phyloP scores from a whole-genome alignment of 306 rosid species.

The Potentilla sterilis region DNA sequence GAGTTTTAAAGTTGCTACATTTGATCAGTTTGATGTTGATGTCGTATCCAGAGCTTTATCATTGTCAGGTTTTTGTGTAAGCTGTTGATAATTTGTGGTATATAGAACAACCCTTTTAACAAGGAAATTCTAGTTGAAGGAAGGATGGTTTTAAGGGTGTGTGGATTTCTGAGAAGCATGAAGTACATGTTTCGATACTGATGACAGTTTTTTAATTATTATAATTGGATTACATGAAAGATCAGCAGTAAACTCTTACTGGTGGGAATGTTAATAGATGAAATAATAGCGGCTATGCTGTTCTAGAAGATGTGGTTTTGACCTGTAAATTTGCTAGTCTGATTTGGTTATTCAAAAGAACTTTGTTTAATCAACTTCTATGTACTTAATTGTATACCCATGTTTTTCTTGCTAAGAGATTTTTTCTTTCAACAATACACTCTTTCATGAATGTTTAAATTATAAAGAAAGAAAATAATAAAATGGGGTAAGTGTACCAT shows the following conservation, averaged over 20 bases:
- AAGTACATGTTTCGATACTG: neutral
- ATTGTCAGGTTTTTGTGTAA: neutral
- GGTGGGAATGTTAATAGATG: neutral
- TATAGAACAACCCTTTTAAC: neutral
- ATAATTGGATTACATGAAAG: neutral
- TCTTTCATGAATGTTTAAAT: neutral
- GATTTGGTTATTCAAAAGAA: neutral
- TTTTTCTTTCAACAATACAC: neutral
- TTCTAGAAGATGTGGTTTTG: neutral
- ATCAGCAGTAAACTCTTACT: neutral
- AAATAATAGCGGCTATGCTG: neutral
- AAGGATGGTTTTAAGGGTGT: neutral
- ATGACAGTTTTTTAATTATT: too few species aligned
- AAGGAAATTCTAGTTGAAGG: neutral
- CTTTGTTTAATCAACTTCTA: neutral
- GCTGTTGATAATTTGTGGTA: neutral
- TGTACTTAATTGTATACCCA: neutral
- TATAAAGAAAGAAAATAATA: neutral
- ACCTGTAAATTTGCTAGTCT: neutral
- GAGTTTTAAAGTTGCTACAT: neutral
- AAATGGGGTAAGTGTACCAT: neutral
- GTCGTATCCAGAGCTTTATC: neutral
- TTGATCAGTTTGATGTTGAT: neutral
- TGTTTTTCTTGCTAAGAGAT: neutral
- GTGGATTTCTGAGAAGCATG: neutral